Conservation (phyloP, 2,329 filamentous ascomycete species). For the Epichloe sibirici region DNA sequence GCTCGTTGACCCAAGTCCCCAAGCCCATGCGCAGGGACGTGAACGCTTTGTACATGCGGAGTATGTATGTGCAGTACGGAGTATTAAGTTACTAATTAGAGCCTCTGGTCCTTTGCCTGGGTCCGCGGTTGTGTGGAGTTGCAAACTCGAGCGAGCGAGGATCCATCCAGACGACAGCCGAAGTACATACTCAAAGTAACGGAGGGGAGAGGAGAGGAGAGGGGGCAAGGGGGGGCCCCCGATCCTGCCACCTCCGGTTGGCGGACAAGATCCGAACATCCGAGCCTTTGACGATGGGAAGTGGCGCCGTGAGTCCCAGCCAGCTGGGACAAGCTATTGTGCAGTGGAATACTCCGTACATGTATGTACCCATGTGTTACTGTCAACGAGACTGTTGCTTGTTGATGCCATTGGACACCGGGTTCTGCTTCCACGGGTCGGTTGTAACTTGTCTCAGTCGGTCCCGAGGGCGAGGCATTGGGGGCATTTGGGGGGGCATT, state of each 20-base stretch:
- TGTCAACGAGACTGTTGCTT: background rate
- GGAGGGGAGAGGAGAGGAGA: background rate
- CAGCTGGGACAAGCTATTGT: background rate
- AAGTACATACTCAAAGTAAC: background rate
- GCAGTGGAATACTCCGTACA: background rate
- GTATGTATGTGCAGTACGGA: too few relatives aligned
- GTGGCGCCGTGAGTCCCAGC: background rate
- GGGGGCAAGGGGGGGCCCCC: background rate
- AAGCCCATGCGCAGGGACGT: too few relatives aligned
- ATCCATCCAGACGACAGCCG: too few relatives aligned
- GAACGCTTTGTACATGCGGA: too few relatives aligned
- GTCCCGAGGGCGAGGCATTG: background rate
- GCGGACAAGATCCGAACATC: background rate
- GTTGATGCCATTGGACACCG: background rate
- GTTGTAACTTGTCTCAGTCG: background rate
- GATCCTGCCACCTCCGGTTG: background rate
- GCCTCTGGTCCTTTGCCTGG: too few relatives aligned
- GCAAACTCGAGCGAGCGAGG: too few relatives aligned
- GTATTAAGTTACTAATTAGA: too few relatives aligned
- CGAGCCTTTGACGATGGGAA: background rate
- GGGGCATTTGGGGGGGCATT: too few relatives aligned
- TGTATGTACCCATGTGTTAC: background rate
- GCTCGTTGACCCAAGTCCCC: too few relatives aligned
- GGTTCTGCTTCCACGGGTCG: background rate
- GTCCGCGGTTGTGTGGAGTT: too few relatives aligned